A percentile compares a stretch with the other conserved stretches of the same genome.
These are phyloP conservation scores for Paspalum notatum DNA, from an alignment of 176 grass and related monocot species.

Conservation along the genomic window DNA sequence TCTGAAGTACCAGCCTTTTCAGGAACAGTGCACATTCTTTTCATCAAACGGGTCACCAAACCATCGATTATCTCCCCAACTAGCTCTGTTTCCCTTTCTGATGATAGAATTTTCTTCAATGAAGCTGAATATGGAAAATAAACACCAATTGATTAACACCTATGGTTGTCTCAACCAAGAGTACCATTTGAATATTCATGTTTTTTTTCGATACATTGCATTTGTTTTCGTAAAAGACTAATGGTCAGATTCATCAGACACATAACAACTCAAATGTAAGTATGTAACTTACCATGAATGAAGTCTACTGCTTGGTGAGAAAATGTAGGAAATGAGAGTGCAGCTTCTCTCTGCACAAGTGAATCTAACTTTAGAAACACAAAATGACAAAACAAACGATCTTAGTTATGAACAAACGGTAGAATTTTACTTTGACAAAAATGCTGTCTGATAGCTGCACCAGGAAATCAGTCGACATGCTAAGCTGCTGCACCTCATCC, in stretches of 20 bases:
- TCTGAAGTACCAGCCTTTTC: slow-evolving; percentile 54
- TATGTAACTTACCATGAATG: slow-evolving; percentile 67
- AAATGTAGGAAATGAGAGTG: slow-evolving; percentile 66
- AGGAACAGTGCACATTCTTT: slow-evolving; percentile 75
- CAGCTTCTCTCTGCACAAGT: slow-evolving; percentile 56
- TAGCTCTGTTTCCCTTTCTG: slow-evolving; percentile 58
- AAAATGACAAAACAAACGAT: neutral
- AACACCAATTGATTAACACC: slow-evolving; percentile 16
- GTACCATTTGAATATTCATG: slow-evolving; percentile 7
- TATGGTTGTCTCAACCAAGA: slow-evolving; percentile 4
- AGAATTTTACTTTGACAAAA: slow-evolving; percentile 61
- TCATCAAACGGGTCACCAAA: slow-evolving; percentile 75
- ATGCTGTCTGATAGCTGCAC: slow-evolving; percentile 69
- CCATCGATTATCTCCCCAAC: slow-evolving; percentile 81
- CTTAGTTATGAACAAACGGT: slow-evolving; percentile 6
- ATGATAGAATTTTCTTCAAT: slow-evolving; percentile 78
- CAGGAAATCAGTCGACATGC: slow-evolving; percentile 79
- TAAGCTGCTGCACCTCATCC: slow-evolving; percentile 80
- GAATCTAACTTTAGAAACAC: slow-evolving; percentile 38
- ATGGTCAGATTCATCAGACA: neutral
- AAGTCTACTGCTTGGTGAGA: slow-evolving; percentile 94
- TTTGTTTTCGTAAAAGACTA: neutral
- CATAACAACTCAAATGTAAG: neutral
- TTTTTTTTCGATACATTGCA: neutral
- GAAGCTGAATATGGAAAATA: slow-evolving; percentile 59